Conservation (phyloP, 495 filamentous ascomycete species). For the Xylaria curta region DNA sequence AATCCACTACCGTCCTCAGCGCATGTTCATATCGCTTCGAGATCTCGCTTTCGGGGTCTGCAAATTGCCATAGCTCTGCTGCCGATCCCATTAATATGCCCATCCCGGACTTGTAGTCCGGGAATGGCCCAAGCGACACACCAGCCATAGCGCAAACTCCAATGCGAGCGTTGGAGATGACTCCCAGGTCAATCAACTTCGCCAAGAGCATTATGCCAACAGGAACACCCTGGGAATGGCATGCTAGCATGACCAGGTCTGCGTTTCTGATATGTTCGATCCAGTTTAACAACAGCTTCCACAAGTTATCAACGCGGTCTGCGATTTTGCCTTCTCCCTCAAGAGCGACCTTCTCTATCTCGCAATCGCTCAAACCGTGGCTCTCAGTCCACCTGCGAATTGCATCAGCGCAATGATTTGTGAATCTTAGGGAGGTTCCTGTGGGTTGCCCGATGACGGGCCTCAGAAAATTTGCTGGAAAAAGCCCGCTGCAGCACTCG, state of each 20-base stretch:
- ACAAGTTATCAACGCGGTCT: constrained; percentile 87
- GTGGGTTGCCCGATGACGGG: constrained; percentile 92
- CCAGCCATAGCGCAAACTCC: constrained; percentile 69
- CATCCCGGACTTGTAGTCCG: constrained; percentile 81
- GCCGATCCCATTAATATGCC: constrained; percentile 81
- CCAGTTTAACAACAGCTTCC: constrained; percentile 95
- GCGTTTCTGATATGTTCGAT: constrained; percentile 86
- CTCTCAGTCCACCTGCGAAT: constrained; percentile 80
- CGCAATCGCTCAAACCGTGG: constrained; percentile 66
- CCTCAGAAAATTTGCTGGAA: constrained; percentile 83
- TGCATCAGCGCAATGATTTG: constrained; percentile 82
- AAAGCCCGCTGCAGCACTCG: constrained; percentile 64
- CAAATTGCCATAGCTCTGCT: constrained; percentile 92
- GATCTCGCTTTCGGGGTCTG: constrained; percentile 75
- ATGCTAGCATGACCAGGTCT: constrained; percentile 87
- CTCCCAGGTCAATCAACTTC: constrained; percentile 80
- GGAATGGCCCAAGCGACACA: constrained; percentile 90
- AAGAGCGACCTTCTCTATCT: constrained; percentile 89
- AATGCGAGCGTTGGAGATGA: constrained; percentile 72
- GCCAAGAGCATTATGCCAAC: constrained; percentile 93
- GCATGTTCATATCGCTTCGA: constrained; percentile 81
- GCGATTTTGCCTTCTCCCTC: constrained; percentile 97
- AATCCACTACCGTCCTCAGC: constrained; percentile 71
- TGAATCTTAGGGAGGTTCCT: constrained; percentile 92
- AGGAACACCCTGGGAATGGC: constrained; percentile 94